Evolutionary conservation across 805 yeast genomes (phyloP).

Genomic region (Saccharomycopsis fibuligera): DNA sequence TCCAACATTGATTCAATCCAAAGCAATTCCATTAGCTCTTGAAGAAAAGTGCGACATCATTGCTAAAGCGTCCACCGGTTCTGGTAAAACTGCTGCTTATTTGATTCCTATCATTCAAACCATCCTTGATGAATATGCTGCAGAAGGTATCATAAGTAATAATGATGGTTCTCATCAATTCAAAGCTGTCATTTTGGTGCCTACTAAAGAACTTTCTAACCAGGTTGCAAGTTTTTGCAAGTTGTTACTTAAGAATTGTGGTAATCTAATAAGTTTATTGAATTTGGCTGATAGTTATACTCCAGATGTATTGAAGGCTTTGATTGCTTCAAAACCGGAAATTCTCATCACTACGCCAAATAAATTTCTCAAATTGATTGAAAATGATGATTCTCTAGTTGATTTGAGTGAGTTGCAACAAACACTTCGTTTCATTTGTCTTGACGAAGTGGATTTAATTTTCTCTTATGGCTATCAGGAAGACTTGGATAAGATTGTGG

Average conservation of each 20-base stretch:
- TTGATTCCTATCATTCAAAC: conserved; percentile 88
- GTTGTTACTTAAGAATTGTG: conserved; percentile 64
- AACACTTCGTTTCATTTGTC: conserved; percentile 33
- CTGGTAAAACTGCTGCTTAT: conserved; percentile 98
- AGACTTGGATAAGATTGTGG: conserved; percentile 65
- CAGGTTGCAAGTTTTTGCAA: conserved; percentile 74
- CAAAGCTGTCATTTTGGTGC: conserved; percentile 74
- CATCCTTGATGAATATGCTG: conserved; percentile 41
- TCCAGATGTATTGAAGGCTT: conserved; percentile 63
- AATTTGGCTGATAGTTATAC: conserved; percentile 62
- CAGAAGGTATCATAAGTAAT: conserved; percentile 23
- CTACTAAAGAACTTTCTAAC: conserved; percentile 84
- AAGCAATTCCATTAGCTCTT: conserved; percentile 86
- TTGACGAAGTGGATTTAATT: conserved; percentile 89
- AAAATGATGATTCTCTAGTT: conserved; percentile 40
- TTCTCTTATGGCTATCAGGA: conserved; percentile 86
- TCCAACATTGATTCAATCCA: conserved; percentile 88
- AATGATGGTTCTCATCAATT: conserved; percentile 27
- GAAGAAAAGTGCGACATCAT: conserved; percentile 90
- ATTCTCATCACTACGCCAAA: conserved; percentile 85
- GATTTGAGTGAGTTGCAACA: conserved; percentile 24
- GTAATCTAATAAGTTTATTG: conserved; percentile 53
- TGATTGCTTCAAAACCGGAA: conserved; percentile 71
- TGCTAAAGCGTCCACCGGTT: conserved; percentile 99
- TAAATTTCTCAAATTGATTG: conserved; percentile 46